These are phyloP conservation scores for Podila minutissima DNA, from an alignment of 192 early-diverging fungal species.

Conservation along the genomic window DNA sequence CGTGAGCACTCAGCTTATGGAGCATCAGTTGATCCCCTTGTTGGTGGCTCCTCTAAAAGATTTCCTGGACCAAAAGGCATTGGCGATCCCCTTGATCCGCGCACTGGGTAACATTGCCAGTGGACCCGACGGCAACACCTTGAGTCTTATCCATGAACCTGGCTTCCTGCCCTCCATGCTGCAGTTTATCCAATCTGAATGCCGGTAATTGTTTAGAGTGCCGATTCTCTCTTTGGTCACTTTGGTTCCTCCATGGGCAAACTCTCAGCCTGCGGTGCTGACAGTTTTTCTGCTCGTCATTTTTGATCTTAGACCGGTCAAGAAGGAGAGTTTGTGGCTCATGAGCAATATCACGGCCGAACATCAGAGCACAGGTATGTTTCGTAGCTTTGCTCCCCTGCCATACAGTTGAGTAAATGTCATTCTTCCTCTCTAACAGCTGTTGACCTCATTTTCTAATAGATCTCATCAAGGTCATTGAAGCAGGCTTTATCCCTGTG, in stretches of 20 bases:
- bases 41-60: constrained; percentile 54
- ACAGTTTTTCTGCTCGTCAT: too few relatives aligned
- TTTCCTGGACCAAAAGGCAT: constrained; percentile 45
- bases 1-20: constrained; percentile 54
- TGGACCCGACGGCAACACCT: constrained; percentile 68
- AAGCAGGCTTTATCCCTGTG: constrained; percentile 59
- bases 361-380: constrained; percentile 7
- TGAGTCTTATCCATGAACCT: constrained; percentile 52
- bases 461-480: constrained; percentile 63
- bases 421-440: not conserved
- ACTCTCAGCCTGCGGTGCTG: too few relatives aligned
- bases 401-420: constrained; percentile 2
- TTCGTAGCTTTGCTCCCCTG: not conserved
- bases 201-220: constrained; percentile 45
- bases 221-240: too few relatives aligned
- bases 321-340: constrained; percentile 79
- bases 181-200: constrained; percentile 56
- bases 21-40: constrained; percentile 33
- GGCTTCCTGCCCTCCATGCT: constrained; percentile 62
- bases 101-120: constrained; percentile 76
- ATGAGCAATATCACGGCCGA: constrained; percentile 74
- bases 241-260: too few relatives aligned
- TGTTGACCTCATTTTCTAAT: not conserved
- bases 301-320: constrained; percentile 59
- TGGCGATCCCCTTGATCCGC: constrained; percentile 68